Percentiles rank a stretch among this genome's conserved stretches.
Conservation (phyloP, 176 grass and related monocot species). For the Rhipidocladum racemiflorum region DNA sequence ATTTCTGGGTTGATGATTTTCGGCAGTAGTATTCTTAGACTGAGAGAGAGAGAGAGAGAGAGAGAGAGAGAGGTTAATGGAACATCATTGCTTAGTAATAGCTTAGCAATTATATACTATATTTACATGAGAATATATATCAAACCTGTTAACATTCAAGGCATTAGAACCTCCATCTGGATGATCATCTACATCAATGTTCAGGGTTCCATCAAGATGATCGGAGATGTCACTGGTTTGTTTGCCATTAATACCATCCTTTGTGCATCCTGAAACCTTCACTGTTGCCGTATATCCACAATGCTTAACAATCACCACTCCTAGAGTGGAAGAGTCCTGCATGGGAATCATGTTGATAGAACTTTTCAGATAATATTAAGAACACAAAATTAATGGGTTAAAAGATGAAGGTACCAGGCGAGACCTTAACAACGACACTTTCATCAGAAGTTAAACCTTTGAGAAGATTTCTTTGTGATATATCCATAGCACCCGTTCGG, state of each 20-base stretch:
- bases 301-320: slow-evolving; percentile 92
- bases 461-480: slow-evolving; percentile 80
- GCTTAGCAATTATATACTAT: slow-evolving; percentile 5
- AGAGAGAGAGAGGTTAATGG: not conserved
- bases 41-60: slow-evolving; percentile 22
- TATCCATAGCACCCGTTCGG: slow-evolving; percentile 46
- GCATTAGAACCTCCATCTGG: slow-evolving; percentile 89
- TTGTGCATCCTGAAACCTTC: slow-evolving; percentile 51
- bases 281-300: slow-evolving; percentile 89
- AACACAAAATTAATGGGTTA: not conserved
- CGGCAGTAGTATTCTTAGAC: slow-evolving; percentile 69
- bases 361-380: slow-evolving; percentile 19
- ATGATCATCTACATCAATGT: slow-evolving; percentile 60
- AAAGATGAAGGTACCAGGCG: not conserved
- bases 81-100: slow-evolving; percentile 1
- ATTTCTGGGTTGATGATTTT: slow-evolving; percentile 41
- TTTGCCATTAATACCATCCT: slow-evolving; percentile 34
- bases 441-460: slow-evolving; percentile 97
- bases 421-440: slow-evolving; percentile 68
- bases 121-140: slow-evolving; percentile 17
- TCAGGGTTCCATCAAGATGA: slow-evolving; percentile 54
- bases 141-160: slow-evolving; percentile 93
- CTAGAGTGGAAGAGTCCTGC: slow-evolving; percentile 72
- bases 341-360: slow-evolving; percentile 19
- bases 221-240: slow-evolving; percentile 46